Evolutionary conservation across 108 stramenopile species (phyloP), one percentile per base, ranked within the genome.

Genomic region (Aurantiochytrium sp.): DNA sequence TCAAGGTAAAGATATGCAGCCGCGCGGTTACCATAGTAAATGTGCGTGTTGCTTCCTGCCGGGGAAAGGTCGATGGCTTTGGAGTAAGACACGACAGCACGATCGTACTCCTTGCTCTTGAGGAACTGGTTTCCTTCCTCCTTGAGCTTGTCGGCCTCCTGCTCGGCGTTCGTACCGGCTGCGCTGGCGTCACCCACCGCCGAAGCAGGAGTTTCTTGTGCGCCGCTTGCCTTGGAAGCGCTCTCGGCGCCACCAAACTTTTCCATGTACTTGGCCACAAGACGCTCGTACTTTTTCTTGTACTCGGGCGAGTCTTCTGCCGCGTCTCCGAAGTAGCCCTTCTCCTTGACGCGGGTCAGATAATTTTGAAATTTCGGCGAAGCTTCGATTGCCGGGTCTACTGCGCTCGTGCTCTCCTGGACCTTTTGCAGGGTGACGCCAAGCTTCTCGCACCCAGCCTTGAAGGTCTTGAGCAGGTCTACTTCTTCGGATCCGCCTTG

Each of bases 121-220:
- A 83, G 76, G 51, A 83, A 83, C 76, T 83, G 45, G 76, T 83
- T 83, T 12, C 76, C 76, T 28, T 83, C 49, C 51, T 83, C 76
- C 76, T 83, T 83, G 76, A 83, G 51, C 23, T 83, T 83, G 76
- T 83, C 76, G n/a, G 76, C 76, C 51, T 47, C 45, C 45, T 53
- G 16, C 6, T 83, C 76, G 14, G 25, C 18, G 76, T 83, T 53
- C 21, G 35, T 69, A 23, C 8, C 42, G 18, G 19, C 59, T 59
- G 19, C 59, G 59, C 21, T 23, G 19, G 59, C 59, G n/a, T 19
- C 59, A 59, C 21, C 59, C 18, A 1, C 49, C n/a, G 76, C 5
- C n/a, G 76, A 47, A 83, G 76, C 43, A 12, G 76, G 43, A 12
- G 76, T 6, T 25, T 12, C 4, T 42, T 14, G 25, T 18, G 64